Percentiles rank a stretch among this genome's conserved stretches.
These are phyloP conservation scores for Pythium brachiatum DNA, from an alignment of 352 stramenopile species.

Conservation along the genomic window DNA sequence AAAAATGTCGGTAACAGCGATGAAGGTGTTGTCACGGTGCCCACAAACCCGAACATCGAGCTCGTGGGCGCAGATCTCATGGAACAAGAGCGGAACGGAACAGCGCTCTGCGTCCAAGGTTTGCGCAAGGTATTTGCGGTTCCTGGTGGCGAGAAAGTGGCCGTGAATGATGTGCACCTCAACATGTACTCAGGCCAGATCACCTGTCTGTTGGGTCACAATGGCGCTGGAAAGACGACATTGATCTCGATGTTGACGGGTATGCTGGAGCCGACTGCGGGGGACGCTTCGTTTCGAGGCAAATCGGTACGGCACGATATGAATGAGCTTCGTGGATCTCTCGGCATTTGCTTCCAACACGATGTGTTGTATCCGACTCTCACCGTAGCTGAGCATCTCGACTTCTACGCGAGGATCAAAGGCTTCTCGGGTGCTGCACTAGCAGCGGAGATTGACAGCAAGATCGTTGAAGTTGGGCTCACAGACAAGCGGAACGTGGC, in stretches of 20 bases:
- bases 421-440: slow-evolving; percentile 25
- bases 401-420: slow-evolving; percentile 48
- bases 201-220: slow-evolving; percentile 85
- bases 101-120: slow-evolving; percentile 30
- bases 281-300: slow-evolving; percentile 35
- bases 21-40: slow-evolving; percentile 1
- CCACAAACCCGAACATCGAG: slow-evolving; percentile 27
- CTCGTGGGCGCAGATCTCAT: slow-evolving; percentile 20
- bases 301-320: slow-evolving; percentile 44
- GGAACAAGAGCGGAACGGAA: slow-evolving; percentile 24
- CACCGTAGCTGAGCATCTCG: slow-evolving; percentile 52
- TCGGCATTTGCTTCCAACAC: slow-evolving; percentile 69
- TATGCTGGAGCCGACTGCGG: slow-evolving; percentile 28
- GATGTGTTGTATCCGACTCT: slow-evolving; percentile 59
- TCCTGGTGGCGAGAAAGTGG: slow-evolving; percentile 55
- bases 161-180: slow-evolving; percentile 66
- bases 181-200: slow-evolving; percentile 89
- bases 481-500: slow-evolving; percentile 35
- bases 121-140: slow-evolving; percentile 54
- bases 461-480: slow-evolving; percentile 40
- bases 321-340: slow-evolving; percentile 43
- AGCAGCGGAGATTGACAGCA: slow-evolving; percentile 16
- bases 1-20: neutral
- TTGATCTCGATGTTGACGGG: slow-evolving; percentile 86
- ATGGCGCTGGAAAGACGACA: slow-evolving; percentile 85